Evolutionary conservation across 2,329 filamentous ascomycete species (phyloP), one percentile per base, ranked within the genome.

Genomic region (Alternaria brassicicola): DNA sequence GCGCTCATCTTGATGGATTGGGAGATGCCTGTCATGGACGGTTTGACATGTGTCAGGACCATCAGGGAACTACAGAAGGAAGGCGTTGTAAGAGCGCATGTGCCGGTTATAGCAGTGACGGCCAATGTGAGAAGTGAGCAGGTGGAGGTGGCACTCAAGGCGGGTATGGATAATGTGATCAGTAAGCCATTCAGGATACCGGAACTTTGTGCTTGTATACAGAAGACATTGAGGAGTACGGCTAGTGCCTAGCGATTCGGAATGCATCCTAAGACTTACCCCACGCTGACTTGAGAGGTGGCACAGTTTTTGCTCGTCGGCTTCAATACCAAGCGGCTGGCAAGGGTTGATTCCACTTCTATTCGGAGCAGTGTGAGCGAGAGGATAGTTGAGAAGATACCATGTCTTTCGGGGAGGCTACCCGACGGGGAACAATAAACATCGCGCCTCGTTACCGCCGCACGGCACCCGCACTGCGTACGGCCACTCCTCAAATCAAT

Each of bases 141-240:
- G 57, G 68, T 76, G 2, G 49, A 69, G 25, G 57, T 51, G 3
- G 73, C 73, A 4, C 54, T 73, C 41, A 62, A 70, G 35, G 72
- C 70, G 0, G 74, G 74, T 4, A 76, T 76, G 71, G 74, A 75
- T 33, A 63, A 73, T 75, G 86, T 93, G 36, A 89, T 94, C 33
- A 88, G 88, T 4, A 95, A 94, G 71, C 91, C 91, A 2, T 93
- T 93, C 71, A 64, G 68, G 30, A 70, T 75, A 47, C 63, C 69
- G 2, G 71, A 74, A 48, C 56, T 75, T 4, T 61, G 52, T 35
- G 48, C 54, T 28, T 68, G 66, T 52, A 66, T 67, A 46, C 61
- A 62, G 50, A 69, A 61, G 30, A 67, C 61, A 19, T 47, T 67
- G 5, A 49, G 52, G n/a, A 52, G 17, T 30, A 43, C 50, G 25